Percentiles rank a stretch among this genome's conserved stretches.
These are phyloP conservation scores for Sicyos baderoa DNA, from an alignment of 306 rosid genomes.

Conservation along the genomic window DNA sequence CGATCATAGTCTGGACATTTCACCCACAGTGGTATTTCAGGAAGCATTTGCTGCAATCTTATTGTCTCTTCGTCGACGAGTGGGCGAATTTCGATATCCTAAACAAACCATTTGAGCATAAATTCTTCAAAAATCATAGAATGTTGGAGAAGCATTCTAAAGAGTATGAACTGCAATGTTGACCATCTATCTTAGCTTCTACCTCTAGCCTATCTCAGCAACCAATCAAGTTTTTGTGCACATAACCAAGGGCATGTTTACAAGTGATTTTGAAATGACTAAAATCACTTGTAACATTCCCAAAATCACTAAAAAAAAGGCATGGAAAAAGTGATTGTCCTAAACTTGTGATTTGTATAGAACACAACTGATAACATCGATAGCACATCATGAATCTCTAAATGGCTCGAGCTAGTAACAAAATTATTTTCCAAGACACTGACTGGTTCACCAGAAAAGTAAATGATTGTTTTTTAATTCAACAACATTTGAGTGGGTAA, in stretches of 20 bases:
- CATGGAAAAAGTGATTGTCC: no score
- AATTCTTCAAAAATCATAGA: neutral
- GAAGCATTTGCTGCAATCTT: constrained; percentile 61
- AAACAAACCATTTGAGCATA: constrained; percentile 15
- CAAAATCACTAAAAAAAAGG: no score
- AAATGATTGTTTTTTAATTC: neutral
- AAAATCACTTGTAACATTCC: no score
- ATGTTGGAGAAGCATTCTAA: neutral
- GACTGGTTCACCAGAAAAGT: neutral
- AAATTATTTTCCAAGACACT: neutral
- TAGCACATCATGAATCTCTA: neutral
- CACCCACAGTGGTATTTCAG: constrained; percentile 92
- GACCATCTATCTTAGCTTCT: neutral
- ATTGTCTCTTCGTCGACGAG: constrained; percentile 56
- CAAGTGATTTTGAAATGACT: no score
- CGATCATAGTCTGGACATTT: constrained; percentile 91
- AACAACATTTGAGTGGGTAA: no score
- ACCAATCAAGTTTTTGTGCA: neutral
- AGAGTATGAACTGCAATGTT: neutral
- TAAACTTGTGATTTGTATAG: neutral
- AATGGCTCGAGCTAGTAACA: neutral
- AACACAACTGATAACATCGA: neutral
- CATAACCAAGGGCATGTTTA: neutral
- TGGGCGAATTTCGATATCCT: constrained; percentile 61
- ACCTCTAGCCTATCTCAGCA: neutral